Evolutionary conservation across 2,329 filamentous ascomycete species (phyloP).

Genomic region (Ophiocordyceps unilateralis): DNA sequence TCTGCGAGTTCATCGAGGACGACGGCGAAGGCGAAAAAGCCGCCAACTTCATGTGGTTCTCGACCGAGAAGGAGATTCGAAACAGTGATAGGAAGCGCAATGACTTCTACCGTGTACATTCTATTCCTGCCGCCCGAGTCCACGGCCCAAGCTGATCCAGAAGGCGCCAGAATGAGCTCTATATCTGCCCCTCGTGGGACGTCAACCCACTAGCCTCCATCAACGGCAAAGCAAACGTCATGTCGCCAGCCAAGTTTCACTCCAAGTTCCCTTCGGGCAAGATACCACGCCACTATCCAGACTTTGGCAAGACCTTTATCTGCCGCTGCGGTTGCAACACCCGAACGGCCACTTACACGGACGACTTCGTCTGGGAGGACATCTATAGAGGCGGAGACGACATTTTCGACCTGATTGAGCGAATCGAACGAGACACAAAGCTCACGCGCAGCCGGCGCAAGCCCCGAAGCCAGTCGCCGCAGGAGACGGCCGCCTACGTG

Average conservation of each 20-base stretch:
- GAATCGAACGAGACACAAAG: conserved; percentile 58
- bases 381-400: conserved; percentile 49
- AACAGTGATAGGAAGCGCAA: conserved; percentile 66
- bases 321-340: conserved; percentile 83
- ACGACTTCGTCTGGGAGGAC: conserved; percentile 86
- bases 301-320: conserved; percentile 74
- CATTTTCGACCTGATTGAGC: conserved; percentile 47
- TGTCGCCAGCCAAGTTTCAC: conserved; percentile 55
- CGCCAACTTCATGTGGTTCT: conserved; percentile 92
- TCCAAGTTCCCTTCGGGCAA: conserved; percentile 56
- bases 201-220: conserved; percentile 75
- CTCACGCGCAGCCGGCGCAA: conserved; percentile 28
- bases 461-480: conserved; percentile 14
- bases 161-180: conserved; percentile 58
- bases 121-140: not conserved
- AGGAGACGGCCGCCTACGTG: conserved; percentile 12
- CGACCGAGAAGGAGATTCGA: conserved; percentile 73
- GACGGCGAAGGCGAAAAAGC: conserved; percentile 51
- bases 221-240: conserved; percentile 69
- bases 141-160: not conserved
- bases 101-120: conserved; percentile 53
- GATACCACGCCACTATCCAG: conserved; percentile 53
- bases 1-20: conserved; percentile 63
- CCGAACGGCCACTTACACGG: conserved; percentile 75
- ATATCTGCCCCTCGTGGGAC: conserved; percentile 77